Evolutionary conservation across 2,329 filamentous ascomycete genomes (phyloP), one percentile per base, ranked within the genome.

Genomic region (Penicillium capsulatum): DNA sequence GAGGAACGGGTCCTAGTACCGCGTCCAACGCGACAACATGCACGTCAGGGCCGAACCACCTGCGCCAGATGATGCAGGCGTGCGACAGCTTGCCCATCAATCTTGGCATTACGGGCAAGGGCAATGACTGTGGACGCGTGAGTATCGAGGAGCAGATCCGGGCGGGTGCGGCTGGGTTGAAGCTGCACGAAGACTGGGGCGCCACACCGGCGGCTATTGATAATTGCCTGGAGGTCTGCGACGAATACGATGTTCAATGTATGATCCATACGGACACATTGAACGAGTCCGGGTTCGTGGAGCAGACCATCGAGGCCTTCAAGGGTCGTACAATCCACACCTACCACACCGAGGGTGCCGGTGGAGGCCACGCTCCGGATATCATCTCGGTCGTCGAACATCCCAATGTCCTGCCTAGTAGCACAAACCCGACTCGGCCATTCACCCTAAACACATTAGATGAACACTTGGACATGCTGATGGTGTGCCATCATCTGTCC

Each of bases 141-240:
- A 85, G 84, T 7, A 75, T 97, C 2, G 78, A 81, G 34, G 86
- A 96, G 52, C 88, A 95, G 66, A 76, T 86, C 41, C 69, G 77
- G 39, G 91, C 91, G 0, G 91, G 91, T 7, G 90, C 84, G 1
- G 91, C 87, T 53, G 91, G 91, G 6, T 76, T 97, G 44, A 97
- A 97, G 65, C 74, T 97, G 5, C 91, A 97, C 64, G 91, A 97
- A 68, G 91, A 97, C 65, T 97, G 91, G 91, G 91, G 91, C 37
- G 81, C 78, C 15, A 96, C 91, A 1, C 91, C 91, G 0, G 84
- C 87, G 1, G 89, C 88, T 15, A 97, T 97, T 58, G 90, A 97
- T 63, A 76, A 84, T 2, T 96, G 91, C 58, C 75, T 94, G 8
- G 70, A 70, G 1, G 84, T 96, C 30, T 96, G 90, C 63, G 91